phyloP scores from a whole-genome alignment of 1,139 yeast species.

The Yamadazyma taylorii region DNA sequence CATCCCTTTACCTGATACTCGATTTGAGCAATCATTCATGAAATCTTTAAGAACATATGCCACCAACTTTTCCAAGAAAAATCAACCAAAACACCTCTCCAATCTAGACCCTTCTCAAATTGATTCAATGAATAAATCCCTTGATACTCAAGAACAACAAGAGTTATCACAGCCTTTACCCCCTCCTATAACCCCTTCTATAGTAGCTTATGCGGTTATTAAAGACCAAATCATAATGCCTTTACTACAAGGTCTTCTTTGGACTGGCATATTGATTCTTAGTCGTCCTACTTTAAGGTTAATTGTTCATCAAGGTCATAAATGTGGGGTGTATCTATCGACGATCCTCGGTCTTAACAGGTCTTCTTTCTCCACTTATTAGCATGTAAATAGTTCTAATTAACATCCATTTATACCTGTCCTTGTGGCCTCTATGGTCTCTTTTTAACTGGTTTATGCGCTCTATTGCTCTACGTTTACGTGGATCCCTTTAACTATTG shows the following conservation, averaged over 20 bases:
- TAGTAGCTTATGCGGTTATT: constrained; percentile 54
- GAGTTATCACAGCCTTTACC: constrained; percentile 22
- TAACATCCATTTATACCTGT: no score
- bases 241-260: constrained; percentile 46
- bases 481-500: no score
- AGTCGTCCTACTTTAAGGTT: constrained; percentile 29
- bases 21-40: constrained; percentile 63
- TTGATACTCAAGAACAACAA: constrained; percentile 26
- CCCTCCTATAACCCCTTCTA: constrained; percentile 42
- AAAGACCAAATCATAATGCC: constrained; percentile 74
- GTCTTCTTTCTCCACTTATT: no score
- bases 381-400: no score
- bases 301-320: constrained; percentile 32
- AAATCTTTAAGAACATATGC: constrained; percentile 45
- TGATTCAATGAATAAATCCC: constrained; percentile 21
- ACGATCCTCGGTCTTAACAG: constrained; percentile 12
- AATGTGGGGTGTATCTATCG: constrained; percentile 25
- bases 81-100: no score
- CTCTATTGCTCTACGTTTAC: no score
- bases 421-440: no score
- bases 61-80: constrained; percentile 8
- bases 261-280: constrained; percentile 37
- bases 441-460: no score
- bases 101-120: no score
- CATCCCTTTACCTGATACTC: constrained; percentile 53